A percentile compares a stretch with the other conserved stretches of the same genome.
Evolutionary conservation across 345 rosid species (phyloP).

Genomic region (Euphorbia pulcherrima): DNA sequence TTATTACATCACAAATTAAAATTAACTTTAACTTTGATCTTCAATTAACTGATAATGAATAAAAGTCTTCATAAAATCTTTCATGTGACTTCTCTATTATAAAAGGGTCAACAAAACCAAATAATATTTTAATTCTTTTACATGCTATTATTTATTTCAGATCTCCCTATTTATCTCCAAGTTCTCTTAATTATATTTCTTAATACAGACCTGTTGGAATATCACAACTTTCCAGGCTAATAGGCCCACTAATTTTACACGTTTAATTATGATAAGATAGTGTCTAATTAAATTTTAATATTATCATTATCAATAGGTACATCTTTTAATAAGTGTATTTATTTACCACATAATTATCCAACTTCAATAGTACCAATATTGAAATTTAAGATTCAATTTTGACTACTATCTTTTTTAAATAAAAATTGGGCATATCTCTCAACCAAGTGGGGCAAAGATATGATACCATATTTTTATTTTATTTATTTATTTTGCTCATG

Average conservation of each 20-base stretch:
- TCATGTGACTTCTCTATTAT: background rate
- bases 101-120: background rate
- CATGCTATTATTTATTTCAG: background rate
- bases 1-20: too few species aligned
- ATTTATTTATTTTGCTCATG: background rate
- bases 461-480: background rate
- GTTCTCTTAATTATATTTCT: background rate
- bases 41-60: background rate
- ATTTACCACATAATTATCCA: slow-evolving; percentile 4
- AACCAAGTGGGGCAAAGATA: slow-evolving; percentile 23
- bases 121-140: background rate
- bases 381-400: background rate
- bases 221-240: background rate
- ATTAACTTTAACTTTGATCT: background rate
- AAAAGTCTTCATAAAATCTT: slow-evolving; percentile 8
- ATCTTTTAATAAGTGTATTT: background rate
- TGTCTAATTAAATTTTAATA: background rate
- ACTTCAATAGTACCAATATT: background rate
- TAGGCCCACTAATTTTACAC: background rate
- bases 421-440: slow-evolving; percentile 16
- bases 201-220: background rate
- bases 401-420: background rate
- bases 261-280: background rate
- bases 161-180: background rate
- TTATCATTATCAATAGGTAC: background rate